Conservation (phyloP, 23 red algal species). For the Gracilaria domingensis region DNA sequence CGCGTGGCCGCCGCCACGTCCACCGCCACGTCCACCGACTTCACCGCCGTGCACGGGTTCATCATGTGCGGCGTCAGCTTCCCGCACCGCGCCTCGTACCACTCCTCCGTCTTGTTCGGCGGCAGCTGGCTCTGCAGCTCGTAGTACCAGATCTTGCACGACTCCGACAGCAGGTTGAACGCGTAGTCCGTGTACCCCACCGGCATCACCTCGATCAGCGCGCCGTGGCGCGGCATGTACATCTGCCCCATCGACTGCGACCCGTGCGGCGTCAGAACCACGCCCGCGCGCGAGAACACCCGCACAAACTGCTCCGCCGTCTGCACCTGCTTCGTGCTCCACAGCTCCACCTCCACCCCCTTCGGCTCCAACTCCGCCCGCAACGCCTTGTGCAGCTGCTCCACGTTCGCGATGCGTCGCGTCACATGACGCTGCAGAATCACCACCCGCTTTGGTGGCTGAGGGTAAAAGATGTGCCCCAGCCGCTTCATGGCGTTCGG, state of each 20-base stretch:
- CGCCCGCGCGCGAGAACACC: conserved; percentile 57
- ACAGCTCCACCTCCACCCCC: conserved; percentile 38
- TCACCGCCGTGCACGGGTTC: conserved; percentile 46
- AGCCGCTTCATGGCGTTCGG: conserved; percentile 27
- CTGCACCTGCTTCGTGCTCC: conserved; percentile 29
- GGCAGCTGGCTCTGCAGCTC: conserved; percentile 31
- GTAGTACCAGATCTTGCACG: conserved; percentile 73
- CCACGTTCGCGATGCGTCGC: conserved; percentile 24
- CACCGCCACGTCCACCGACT: conserved; percentile 36
- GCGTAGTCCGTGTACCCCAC: conserved; percentile 64
- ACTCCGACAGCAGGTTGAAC: conserved; percentile 57
- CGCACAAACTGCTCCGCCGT: conserved; percentile 65
- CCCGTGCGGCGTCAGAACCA: conserved; percentile 55
- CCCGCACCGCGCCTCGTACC: conserved; percentile 42
- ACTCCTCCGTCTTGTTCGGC: conserved; percentile 18
- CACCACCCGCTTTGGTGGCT: conserved; percentile 51
- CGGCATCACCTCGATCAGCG: conserved; percentile 65
- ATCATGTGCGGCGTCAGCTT: conserved; percentile 27
- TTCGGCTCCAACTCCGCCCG: background rate
- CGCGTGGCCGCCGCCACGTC: conserved; percentile 6
- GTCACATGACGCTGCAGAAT: conserved; percentile 55
- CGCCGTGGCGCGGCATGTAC: conserved; percentile 54
- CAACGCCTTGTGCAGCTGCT: conserved; percentile 12
- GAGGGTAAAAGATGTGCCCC: conserved; percentile 22
- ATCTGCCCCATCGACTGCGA: conserved; percentile 60